Base-by-base conservation (phyloP, 495 filamentous ascomycete genomes). In the Aspergillus sclerotioniger region DNA sequence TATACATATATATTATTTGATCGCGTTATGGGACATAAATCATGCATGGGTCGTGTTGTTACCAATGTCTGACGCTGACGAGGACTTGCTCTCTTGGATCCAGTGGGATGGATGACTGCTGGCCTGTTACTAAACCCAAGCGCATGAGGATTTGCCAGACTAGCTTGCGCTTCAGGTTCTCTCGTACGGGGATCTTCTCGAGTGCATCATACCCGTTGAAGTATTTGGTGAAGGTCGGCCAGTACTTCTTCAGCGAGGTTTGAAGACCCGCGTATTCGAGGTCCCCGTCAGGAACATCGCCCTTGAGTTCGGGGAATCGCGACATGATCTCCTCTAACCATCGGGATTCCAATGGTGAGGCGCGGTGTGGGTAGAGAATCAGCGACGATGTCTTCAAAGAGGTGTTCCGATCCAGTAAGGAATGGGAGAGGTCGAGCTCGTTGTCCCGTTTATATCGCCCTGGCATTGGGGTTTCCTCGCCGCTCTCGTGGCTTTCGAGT, bases 201-300 rank as follows among this genome's bases (percentile, higher is more conserved):
- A 98, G 73, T 6, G 93, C 90, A 69, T 90, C 85, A 45, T 80
- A 78, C 1, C 94, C 94, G 71, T 98, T 92, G 60, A 97, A 90
- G 70, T 96, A 95, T 68, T 88, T 89, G 62, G 87, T 59, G 49
- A 85, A 75, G 8, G 67, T 70, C 6, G 82, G 80, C 79, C 83
- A 84, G 28, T 77, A 70, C 21, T 71, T 73, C 39, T 75, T 68
- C 29, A 83, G 75, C 39, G 89, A 80, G 32, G 71, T 71, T 41
- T 80, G 79, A 69, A 80, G 82, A 19, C 75, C 76, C 53, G 74
- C 74, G 10, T 77, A 75, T 25, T 76, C 71, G 35, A 71, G 71
- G 51, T 81, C 56, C 12, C 35, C 33, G 69, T 75, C 71, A 3
- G 49, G 16, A 31, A 46, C 25, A n/a, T 47, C 65, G 54, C 29